Base-by-base conservation (phyloP, 257 asterid species). In the Penstemon newberryi region DNA sequence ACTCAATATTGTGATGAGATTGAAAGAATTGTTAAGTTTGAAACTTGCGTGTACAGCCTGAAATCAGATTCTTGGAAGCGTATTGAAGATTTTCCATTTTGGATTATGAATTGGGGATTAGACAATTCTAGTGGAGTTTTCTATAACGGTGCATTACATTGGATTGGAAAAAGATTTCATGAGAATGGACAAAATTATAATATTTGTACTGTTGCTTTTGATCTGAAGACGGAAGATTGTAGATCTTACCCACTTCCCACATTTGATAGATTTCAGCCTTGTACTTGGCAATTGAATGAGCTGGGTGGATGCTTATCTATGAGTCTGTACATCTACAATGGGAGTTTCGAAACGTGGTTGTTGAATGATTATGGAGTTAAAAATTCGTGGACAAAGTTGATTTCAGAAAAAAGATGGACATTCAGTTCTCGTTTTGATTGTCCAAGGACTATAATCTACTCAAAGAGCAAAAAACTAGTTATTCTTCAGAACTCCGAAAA, bases 11-110 rank as follows among this genome's bases (percentile, higher is more conserved):
- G 74, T 69, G 60, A 37, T 52, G 6, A 9, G 10, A 5, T 7
- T 15, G 4, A 7, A 18, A 25, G 18, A 5, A 1, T 10, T 11
- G 0, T 6, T 55, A 44, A 39, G 5, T 3, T 9, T 5, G 11
- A 25, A 19, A 67, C 72, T 67, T 7, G 3, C 3, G 33, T 70
- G 39, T 60, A 60, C 12, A 55, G 71, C 15, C 54, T 67, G 53
- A 54, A 45, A 56, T 54, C 5, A 5, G 62, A 39, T 19, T 53
- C 33, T 68, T 9, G 60, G 75, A 67, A 25, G 33, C 33, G 33
- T 1, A 25, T 25, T 25, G 33, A 25, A 25, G 33, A 25, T 25
- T 25, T 25, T 25, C 33, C 33, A 2, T 25, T 25, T 25, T 25
- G 33, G 33, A 25, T 25, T 25, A 25, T 25, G 2, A 25, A 25